A percentile compares a stretch with the other conserved stretches of the same genome.
phyloP scores from a whole-genome alignment of 1,284 basidiomycete genomes.

The Afroboletus lepidellus region DNA sequence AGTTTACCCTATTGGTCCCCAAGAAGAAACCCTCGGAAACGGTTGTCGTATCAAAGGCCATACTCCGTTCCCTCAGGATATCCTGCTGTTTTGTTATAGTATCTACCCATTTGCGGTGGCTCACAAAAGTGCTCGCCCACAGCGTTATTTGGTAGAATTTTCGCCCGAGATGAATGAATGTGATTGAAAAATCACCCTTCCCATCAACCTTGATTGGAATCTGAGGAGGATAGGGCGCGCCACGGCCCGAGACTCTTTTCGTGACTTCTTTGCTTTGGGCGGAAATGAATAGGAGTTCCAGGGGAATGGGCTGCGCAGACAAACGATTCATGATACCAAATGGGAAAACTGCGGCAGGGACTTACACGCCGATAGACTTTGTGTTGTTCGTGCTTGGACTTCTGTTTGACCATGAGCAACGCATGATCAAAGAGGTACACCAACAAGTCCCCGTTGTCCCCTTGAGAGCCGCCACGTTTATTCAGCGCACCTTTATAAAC shows the following conservation, averaged over 20 bases:
- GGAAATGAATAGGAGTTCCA: conserved; percentile 88
- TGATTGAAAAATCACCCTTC: conserved; percentile 91
- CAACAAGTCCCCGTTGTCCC: conserved; percentile 85
- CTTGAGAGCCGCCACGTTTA: conserved; percentile 77
- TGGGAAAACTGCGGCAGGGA: conserved; percentile 13
- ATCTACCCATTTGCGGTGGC: conserved; percentile 94
- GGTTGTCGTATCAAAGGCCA: conserved; percentile 84
- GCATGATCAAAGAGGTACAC: conserved; percentile 98
- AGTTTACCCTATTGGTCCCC: conserved; percentile 84
- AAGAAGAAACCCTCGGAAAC: conserved; percentile 89
- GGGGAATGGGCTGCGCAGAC: conserved; percentile 79
- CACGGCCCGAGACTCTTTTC: conserved; percentile 54
- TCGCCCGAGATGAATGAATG: conserved; percentile 90
- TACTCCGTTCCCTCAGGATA: conserved; percentile 78
- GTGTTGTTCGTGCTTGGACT: conserved; percentile 89
- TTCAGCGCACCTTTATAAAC: conserved; percentile 94
- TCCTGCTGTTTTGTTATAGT: conserved; percentile 90
- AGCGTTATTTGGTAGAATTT: conserved; percentile 92
- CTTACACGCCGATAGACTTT: conserved; percentile 91
- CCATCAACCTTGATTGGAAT: conserved; percentile 59
- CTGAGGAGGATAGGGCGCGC: conserved; percentile 43
- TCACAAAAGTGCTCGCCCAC: conserved; percentile 87
- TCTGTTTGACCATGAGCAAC: conserved; percentile 92
- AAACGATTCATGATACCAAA: conserved; percentile 8
- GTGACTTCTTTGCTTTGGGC: conserved; percentile 48